Evolutionary conservation across 208 protist species (phyloP), one percentile per base, ranked within the genome.

Genomic region (Acanthamoeba sp.): DNA sequence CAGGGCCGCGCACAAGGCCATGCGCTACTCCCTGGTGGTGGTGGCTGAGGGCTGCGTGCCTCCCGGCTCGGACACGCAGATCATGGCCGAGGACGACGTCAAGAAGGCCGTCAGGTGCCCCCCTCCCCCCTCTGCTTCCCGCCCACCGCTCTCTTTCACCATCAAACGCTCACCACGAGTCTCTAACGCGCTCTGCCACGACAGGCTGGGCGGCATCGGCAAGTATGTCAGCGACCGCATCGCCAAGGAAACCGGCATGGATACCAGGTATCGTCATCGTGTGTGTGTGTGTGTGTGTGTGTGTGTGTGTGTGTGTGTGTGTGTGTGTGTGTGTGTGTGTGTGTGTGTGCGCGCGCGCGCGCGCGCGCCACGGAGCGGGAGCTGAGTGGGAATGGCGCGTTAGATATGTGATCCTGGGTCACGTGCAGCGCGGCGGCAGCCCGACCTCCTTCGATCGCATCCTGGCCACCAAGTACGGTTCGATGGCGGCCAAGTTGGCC

Each of bases 361-460:
- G 42, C 42, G 42, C 42, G 10, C 42, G 42, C n/a, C n/a, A n/a
- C n/a, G n/a, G n/a, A n/a, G n/a, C n/a, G n/a, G n/a, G 34, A 57
- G 2, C 78, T 95, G 16, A 95, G 96, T 50, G 94, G 94, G 10
- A 71, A 96, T 48, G 94, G 96, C 32, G 42, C 10, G 42, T 3
- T 10, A 48, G 42, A 10, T 48, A 48, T 48, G 97, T 96, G 16
- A 95, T 96, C 27, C 94, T 97, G 18, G 97, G 97, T 36, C 97
- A 97, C 94, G 95, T 97, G 16, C 97, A 97, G 94, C 94, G 97
- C 62, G 97, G 97, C 52, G 97, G 97, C 59, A 91, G 45, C 22
- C 96, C 97, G 38, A 85, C 95, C n/a, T 96, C 94, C 45, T 97
- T 92, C 36, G 97, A 97, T 87, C 94, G 97, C 57, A 93, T 97